Conservation (phyloP, 2,329 filamentous ascomycete genomes). For the Ceratocystis harringtonii region DNA sequence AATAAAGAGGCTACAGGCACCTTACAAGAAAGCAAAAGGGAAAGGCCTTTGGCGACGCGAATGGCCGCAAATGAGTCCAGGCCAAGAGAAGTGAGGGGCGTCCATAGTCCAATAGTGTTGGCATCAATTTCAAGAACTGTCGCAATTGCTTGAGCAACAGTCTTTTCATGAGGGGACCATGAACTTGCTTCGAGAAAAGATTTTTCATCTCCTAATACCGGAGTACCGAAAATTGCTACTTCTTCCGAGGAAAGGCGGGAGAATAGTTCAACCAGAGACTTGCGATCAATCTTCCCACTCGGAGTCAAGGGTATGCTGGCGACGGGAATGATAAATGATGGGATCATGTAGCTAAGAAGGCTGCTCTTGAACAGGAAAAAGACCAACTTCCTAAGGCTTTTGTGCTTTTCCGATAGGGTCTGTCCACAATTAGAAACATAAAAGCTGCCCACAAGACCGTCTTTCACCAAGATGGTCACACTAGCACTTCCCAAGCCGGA, state of each 20-base stretch:
- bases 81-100: slow-evolving; percentile 63
- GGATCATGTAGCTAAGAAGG: slow-evolving; percentile 66
- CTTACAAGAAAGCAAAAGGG: slow-evolving; percentile 29
- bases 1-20: slow-evolving; percentile 56
- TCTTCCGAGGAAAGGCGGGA: slow-evolving; percentile 16
- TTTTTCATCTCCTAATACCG: neutral
- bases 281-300: slow-evolving; percentile 60
- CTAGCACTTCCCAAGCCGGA: slow-evolving; percentile 42
- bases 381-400: neutral
- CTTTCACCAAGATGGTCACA: slow-evolving; percentile 42
- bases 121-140: slow-evolving; percentile 32
- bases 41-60: slow-evolving; percentile 44
- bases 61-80: slow-evolving; percentile 77
- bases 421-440: slow-evolving; percentile 36
- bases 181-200: neutral
- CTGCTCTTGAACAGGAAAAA: slow-evolving; percentile 38
- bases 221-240: neutral
- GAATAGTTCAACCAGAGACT: slow-evolving; percentile 36
- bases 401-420: neutral
- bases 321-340: slow-evolving; percentile 57
- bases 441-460: slow-evolving; percentile 51
- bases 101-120: slow-evolving; percentile 42
- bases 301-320: slow-evolving; percentile 53
- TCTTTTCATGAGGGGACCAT: slow-evolving; percentile 41
- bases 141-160: slow-evolving; percentile 41